Base-by-base conservation (phyloP, 129 eudicot genomes). In the Dittrichia graveolens region DNA sequence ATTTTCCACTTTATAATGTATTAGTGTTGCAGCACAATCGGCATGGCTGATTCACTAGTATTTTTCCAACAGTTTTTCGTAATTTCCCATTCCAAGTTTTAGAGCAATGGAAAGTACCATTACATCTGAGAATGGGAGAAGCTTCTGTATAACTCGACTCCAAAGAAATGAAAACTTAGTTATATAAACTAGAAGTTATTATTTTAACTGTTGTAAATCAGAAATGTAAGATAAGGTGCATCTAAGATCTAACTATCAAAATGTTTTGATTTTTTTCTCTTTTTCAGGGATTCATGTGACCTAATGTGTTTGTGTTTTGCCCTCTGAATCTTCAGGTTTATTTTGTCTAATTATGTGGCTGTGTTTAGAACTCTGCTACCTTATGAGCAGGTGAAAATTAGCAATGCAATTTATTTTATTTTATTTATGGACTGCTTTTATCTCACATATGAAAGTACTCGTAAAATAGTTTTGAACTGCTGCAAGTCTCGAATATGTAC, bases 281-380 rank as follows among this genome's bases (percentile, higher is more conserved):
- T 59, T 48, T 12, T 13, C 45, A 10, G 49, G 9, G 69, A 59
- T 45, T 16, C 60, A 59, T 9, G 37, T 53, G 56, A 49, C 59
- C 19, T 70, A 61, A 69, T 63, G 48, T 54, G 24, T 38, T 42
- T 71, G 41, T 75, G 53, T 16, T 47, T 61, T 71, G 53, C 65
- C 45, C 55, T 67, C 43, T 78, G 68, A 69, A 77, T 82, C 35
- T 78, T 77, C 88, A 94, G 99, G 93, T 94, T 94, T 72, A 77
- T 90, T 43, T 64, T 94, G 61, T 94, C 97, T 44, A 90, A 90
- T 78, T 90, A 94, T 77, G 97, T 94, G 74, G 94, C 81, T 14
- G 84, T 90, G 74, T 94, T 94, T 85, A 86, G 89, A 81, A 84
- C 91, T 46, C 73, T 94, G 95, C 74, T 86, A 73, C 95, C 97